Evolutionary conservation across 768 basidiomycete species (phyloP), one percentile per base, ranked within the genome.

Genomic region (Leccinum ochraceum): DNA sequence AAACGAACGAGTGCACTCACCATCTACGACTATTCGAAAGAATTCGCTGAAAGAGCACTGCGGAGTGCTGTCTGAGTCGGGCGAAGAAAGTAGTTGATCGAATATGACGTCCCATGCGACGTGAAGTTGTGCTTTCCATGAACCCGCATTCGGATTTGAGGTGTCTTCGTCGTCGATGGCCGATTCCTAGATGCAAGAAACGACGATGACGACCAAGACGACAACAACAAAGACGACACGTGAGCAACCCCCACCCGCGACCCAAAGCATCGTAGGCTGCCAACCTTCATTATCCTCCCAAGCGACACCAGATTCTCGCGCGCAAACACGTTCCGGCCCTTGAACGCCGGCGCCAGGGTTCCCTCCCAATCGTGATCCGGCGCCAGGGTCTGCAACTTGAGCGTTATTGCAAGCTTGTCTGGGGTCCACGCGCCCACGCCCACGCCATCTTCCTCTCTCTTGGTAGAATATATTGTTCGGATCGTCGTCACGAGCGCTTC

Each of bases 121-220:
- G 71, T 97, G 96, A 48, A 95, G 79, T 69, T 94, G 88, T 58
- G 95, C 88, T 71, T 91, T 95, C 94, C 95, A 94, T 14, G 83
- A 74, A 37, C 84, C 83, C 37, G 80, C 75, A 11, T 80, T 78
- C 2, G 81, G 74, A 60, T 86, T 86, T 11, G 80, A 69, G 2
- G 74, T 70, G 17, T 81, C 82, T 16, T 86, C 83, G 4, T 86
- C 86, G 39, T 86, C 84, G 6, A 77, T 69, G 8, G 79, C 78
- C 16, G 82, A 80, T 71, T 88, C 88, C 89, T 90, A 59, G 3
- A 60, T 16, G 22, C 22, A 46, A 56, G 2, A 42, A 42, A 42
- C 39, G 39, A 17, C 39, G 8, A 39, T 3, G 39, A 1, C 39
- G 17, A 42, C 39, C 39, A 42, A 42, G 39, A 42, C 17, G 0